A percentile compares a stretch with the other conserved stretches of the same genome.
These are phyloP conservation scores for Wickerhamomyces hampshirensis DNA, from an alignment of 805 yeast genomes.

Conservation along the genomic window DNA sequence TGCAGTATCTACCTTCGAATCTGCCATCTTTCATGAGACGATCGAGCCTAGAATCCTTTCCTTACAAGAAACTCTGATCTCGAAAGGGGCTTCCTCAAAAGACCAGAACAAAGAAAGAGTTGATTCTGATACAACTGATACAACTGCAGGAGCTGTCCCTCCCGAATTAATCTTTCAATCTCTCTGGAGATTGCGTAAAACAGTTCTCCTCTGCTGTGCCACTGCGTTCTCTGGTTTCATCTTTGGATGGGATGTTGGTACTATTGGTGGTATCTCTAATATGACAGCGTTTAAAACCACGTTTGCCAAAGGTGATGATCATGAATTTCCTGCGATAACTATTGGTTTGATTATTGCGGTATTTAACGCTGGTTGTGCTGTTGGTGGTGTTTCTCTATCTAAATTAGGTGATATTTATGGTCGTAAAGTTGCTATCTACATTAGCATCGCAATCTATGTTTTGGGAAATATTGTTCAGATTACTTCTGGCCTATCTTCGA, in stretches of 20 bases:
- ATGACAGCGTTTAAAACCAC: constrained; percentile 51
- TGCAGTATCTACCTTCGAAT: too few species aligned
- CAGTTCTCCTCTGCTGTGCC: constrained; percentile 24
- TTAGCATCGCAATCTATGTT: constrained; percentile 50
- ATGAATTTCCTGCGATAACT: constrained; percentile 39
- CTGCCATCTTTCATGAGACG: too few species aligned
- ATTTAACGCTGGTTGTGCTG: constrained; percentile 66
- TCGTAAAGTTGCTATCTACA: constrained; percentile 51
- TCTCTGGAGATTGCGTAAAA: not conserved
- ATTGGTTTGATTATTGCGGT: constrained; percentile 50
- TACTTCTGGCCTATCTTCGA: constrained; percentile 32
- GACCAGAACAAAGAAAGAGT: too few species aligned
- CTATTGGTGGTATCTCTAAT: constrained; percentile 66
- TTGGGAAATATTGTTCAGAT: constrained; percentile 61
- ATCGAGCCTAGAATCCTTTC: too few species aligned
- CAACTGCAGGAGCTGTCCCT: too few species aligned
- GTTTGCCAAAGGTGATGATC: constrained; percentile 46
- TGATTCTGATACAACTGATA: too few species aligned
- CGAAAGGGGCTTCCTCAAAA: too few species aligned
- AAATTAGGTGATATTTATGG: constrained; percentile 56
- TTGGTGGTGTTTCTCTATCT: constrained; percentile 59
- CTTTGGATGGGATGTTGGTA: constrained; percentile 77
- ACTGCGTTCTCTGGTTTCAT: constrained; percentile 69
- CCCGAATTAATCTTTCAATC: constrained; percentile 1
- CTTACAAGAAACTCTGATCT: too few species aligned